Conservation (phyloP, 345 rosid genomes). For the Anacardium occidentale region DNA sequence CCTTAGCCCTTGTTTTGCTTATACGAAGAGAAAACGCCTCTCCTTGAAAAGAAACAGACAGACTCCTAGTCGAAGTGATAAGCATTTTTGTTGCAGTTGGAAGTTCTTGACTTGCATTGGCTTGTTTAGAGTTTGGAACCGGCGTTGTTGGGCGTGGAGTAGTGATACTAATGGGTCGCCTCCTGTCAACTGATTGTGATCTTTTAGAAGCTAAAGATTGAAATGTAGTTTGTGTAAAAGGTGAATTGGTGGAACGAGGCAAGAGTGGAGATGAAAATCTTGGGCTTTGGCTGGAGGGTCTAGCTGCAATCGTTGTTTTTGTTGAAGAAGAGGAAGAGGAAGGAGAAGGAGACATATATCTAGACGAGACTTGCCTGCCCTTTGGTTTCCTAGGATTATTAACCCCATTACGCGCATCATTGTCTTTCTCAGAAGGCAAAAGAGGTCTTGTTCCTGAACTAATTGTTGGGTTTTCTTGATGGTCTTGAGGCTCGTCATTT, state of each 20-base stretch:
- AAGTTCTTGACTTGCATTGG: slow-evolving; percentile 40
- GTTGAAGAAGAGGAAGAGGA: slow-evolving; percentile 51
- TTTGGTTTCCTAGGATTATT: slow-evolving; percentile 50
- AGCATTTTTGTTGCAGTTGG: slow-evolving; percentile 69
- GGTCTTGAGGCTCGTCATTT: slow-evolving; percentile 26
- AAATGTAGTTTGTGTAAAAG: slow-evolving; percentile 30
- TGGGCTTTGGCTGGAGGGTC: slow-evolving; percentile 19
- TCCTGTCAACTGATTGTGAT: slow-evolving; percentile 83
- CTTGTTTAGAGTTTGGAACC: slow-evolving; percentile 29
- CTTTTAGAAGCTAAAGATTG: slow-evolving; percentile 51
- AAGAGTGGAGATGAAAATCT: slow-evolving; percentile 66
- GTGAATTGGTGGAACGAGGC: slow-evolving; percentile 51
- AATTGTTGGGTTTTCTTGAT: slow-evolving; percentile 13
- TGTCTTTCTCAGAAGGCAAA: slow-evolving; percentile 38
- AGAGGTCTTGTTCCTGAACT: slow-evolving; percentile 29
- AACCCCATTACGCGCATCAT: slow-evolving; percentile 25
- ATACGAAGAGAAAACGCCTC: slow-evolving; percentile 84
- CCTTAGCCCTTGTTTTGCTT: slow-evolving; percentile 71
- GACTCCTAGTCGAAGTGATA: slow-evolving; percentile 81
- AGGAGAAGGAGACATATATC: slow-evolving; percentile 89
- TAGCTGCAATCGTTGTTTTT: slow-evolving; percentile 10
- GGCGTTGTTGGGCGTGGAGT: slow-evolving; percentile 33
- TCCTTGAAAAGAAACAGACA: slow-evolving; percentile 93
- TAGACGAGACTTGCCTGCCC: slow-evolving; percentile 75
- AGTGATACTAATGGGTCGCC: slow-evolving; percentile 34